phyloP scores from a whole-genome alignment of 306 rosid genomes.

The Glycyrrhiza uralensis region DNA sequence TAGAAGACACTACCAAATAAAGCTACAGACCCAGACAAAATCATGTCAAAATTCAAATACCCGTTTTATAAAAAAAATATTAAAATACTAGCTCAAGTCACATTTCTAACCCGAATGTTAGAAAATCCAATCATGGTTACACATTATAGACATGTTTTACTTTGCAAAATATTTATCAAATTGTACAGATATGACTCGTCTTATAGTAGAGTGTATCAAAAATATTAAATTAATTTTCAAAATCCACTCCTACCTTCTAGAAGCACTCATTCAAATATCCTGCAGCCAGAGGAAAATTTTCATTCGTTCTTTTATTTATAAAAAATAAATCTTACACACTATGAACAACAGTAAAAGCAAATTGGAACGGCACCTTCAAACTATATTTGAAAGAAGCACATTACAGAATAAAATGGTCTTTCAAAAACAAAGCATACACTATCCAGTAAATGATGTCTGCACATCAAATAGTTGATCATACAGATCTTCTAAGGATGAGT shows the following conservation, averaged over 20 bases:
- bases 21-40: neutral
- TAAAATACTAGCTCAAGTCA: neutral
- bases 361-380: neutral
- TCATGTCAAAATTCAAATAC: constrained; percentile 2
- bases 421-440: neutral
- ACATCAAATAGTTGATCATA: neutral
- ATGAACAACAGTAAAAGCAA: neutral
- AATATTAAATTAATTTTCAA: neutral
- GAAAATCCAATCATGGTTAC: neutral
- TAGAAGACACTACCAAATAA: neutral
- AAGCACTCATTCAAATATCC: neutral
- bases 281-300: neutral
- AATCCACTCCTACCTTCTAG: neutral
- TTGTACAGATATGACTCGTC: neutral
- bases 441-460: neutral
- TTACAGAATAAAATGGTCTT: neutral
- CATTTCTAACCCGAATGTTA: neutral
- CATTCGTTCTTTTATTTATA: neutral
- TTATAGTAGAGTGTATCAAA: neutral
- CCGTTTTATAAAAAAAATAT: neutral
- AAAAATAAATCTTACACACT: neutral
- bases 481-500: neutral
- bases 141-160: neutral
- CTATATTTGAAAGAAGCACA: neutral
- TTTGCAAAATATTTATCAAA: neutral